These are phyloP conservation scores for Penicillium sp. DNA, from an alignment of 2,329 filamentous ascomycete species.

Conservation along the genomic window DNA sequence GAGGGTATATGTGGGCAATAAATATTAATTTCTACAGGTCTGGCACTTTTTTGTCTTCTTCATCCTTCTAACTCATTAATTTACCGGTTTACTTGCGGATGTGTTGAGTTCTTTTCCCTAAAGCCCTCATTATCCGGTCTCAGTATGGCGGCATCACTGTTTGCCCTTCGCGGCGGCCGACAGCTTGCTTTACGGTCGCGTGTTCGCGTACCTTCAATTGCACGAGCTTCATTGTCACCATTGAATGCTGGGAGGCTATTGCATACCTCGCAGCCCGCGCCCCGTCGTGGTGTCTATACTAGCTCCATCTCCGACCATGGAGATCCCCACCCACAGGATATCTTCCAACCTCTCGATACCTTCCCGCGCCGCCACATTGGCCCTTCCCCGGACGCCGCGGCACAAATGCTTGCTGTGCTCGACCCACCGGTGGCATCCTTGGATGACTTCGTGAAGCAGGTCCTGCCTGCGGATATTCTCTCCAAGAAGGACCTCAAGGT, in stretches of 20 bases:
- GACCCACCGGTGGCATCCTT: constrained; percentile 70
- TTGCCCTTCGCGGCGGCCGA: constrained; percentile 36
- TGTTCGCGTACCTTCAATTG: constrained; percentile 24
- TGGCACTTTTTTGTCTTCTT: constrained; percentile 5
- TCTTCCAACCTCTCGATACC: constrained; percentile 52
- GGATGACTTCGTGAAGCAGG: constrained; percentile 80
- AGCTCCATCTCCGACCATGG: constrained; percentile 89
- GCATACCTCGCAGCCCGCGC: constrained; percentile 26
- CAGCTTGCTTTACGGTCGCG: constrained; percentile 37
- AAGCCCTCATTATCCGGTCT: constrained; percentile 12
- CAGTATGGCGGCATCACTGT: constrained; percentile 36
- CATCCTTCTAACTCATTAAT: background rate
- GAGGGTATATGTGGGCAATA: background rate
- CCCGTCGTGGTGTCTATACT: constrained; percentile 65
- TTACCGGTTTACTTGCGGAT: constrained; percentile 3
- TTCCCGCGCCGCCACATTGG: constrained; percentile 87
- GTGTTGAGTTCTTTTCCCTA: constrained; percentile 9
- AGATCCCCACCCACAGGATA: constrained; percentile 37
- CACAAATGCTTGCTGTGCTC: constrained; percentile 76
- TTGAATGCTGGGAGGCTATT: constrained; percentile 31
- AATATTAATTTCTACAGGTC: constrained; percentile 5
- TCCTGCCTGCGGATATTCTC: constrained; percentile 76
- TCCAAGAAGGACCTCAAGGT: constrained; percentile 64
- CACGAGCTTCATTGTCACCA: constrained; percentile 27
- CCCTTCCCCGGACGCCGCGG: constrained; percentile 65